Percentiles rank a stretch among this genome's conserved stretches.
Evolutionary conservation across 164 flowering plant genomes (phyloP).

Genomic region (Umbilicus rupestris): DNA sequence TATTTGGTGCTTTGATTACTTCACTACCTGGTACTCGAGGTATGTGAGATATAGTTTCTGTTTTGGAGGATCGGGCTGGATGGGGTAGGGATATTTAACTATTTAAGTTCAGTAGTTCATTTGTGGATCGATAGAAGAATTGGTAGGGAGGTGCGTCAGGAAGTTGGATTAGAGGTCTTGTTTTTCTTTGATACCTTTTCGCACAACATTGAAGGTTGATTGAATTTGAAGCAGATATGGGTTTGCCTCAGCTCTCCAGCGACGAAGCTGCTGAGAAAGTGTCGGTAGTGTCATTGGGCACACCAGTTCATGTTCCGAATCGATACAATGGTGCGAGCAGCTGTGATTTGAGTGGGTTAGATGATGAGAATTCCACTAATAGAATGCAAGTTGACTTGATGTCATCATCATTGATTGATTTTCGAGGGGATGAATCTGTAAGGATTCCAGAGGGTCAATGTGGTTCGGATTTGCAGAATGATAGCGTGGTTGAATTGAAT

Average conservation of each 20-base stretch:
- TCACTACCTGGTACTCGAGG: background rate
- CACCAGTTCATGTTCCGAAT: background rate
- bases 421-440: background rate
- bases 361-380: background rate
- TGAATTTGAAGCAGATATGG: background rate
- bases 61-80: background rate
- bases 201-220: background rate
- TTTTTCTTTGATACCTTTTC: background rate
- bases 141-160: background rate
- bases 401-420: constrained; percentile 2
- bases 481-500: background rate
- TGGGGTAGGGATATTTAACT: background rate
- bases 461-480: background rate
- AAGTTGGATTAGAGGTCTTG: background rate
- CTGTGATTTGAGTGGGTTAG: constrained; percentile 5
- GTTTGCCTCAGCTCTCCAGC: background rate
- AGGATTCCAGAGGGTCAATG: background rate
- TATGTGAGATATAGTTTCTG: background rate
- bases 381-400: background rate
- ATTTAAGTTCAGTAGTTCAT: too few relatives aligned
- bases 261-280: background rate
- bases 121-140: background rate
- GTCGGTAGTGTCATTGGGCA: background rate
- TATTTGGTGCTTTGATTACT: background rate
- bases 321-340: background rate